Evolutionary conservation across 208 protist genomes (phyloP), one percentile per base, ranked within the genome.

Genomic region (Kentomonas sorsogonicus): DNA sequence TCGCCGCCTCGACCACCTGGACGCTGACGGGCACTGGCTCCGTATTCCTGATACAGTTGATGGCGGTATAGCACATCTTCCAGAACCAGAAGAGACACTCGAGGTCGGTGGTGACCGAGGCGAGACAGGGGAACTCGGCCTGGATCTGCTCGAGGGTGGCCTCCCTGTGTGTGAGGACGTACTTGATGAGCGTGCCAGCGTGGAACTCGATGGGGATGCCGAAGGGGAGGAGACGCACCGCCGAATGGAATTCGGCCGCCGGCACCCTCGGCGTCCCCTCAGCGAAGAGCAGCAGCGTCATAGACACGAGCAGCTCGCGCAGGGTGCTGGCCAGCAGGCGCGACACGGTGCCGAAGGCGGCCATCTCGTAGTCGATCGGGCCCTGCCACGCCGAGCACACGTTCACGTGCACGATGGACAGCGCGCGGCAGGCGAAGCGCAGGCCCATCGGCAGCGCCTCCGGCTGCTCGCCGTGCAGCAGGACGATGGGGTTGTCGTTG

Each of bases 351-450:
- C 81, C 84, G 54, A 94, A 94, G 13, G 84, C 88, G 4, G 84
- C 81, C 63, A 94, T 79, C 62, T 94, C 81, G 2, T 75, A 59
- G 50, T 91, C 79, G 52, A 94, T 83, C 16, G 88, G 88, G 13
- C 83, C 84, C 26, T 51, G 77, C 88, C 88, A 94, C 38, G 72
- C 50, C 15, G 57, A 58, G 15, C 63, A 61, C 25, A 83, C 51
- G 74, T 90, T 91, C 23, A 89, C 60, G 29, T 74, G 88, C 38
- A 94, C 80, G 59, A 94, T 84, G 15, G 88, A 94, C 13, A 94
- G 61, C 55, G 84, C 63, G 13, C 88, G 78, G n/a, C 79, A 70
- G 9, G 88, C 88, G 39, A 91, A 86, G 29, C 71, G 77, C 25
- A 83, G 68, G 31, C 69, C 74, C 39, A 43, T 16, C 16, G 54